A percentile compares a stretch with the other conserved stretches of the same genome.
Conservation (phyloP, 2,329 filamentous ascomycete genomes). For the Clonostachys rosea region DNA sequence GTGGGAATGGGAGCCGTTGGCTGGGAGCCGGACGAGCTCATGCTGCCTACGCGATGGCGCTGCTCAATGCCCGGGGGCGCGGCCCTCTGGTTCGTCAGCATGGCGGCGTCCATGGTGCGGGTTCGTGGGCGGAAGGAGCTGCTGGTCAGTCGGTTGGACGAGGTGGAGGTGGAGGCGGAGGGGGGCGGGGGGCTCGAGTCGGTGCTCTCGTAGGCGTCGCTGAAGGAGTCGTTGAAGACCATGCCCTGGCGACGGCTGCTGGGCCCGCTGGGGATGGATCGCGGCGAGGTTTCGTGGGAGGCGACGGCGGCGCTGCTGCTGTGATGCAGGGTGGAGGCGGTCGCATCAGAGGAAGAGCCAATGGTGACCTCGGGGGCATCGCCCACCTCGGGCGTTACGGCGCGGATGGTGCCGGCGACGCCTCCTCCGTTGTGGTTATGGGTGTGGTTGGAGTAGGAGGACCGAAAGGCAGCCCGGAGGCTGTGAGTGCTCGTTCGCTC, state of each 20-base stretch:
- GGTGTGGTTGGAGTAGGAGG: constrained; percentile 21
- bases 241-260: constrained; percentile 50
- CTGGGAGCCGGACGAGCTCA: constrained; percentile 58
- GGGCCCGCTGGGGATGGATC: constrained; percentile 24
- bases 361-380: constrained; percentile 18
- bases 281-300: constrained; percentile 24
- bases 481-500: constrained; percentile 27
- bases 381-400: constrained; percentile 60
- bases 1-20: too few species aligned
- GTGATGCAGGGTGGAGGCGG: constrained; percentile 12
- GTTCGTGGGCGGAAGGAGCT: constrained; percentile 45
- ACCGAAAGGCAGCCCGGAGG: constrained; percentile 24
- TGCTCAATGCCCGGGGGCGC: constrained; percentile 34
- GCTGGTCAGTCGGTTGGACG: constrained; percentile 13
- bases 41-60: constrained; percentile 65
- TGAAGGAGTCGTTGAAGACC: constrained; percentile 54
- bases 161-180: not conserved
- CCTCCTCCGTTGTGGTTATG: not conserved
- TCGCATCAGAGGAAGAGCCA: constrained; percentile 7
- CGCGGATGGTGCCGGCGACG: constrained; percentile 42
- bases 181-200: constrained; percentile 27
- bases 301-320: not conserved
- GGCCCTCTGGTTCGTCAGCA: constrained; percentile 36
- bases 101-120: constrained; percentile 52
- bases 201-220: constrained; percentile 42